A percentile compares a stretch with the other conserved stretches of the same genome.
phyloP scores from a whole-genome alignment of 345 rosid genomes.

The Adansonia digitata region DNA sequence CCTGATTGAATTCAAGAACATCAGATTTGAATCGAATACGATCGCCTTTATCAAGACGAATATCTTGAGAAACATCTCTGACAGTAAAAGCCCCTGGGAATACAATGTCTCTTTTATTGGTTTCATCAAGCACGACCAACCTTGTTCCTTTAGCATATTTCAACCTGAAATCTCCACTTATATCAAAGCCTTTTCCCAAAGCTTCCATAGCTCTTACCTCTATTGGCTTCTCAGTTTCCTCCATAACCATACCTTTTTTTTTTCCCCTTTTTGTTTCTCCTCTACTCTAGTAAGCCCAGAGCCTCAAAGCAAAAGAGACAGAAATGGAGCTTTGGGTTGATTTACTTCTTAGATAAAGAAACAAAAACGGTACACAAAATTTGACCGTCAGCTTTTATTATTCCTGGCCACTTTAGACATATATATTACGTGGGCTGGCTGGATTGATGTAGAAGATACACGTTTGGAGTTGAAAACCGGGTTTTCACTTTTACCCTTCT shows the following conservation, averaged over 20 bases:
- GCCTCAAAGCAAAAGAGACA: neutral
- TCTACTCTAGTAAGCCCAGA: neutral
- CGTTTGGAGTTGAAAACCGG: slow-evolving; percentile 3
- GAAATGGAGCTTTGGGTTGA: neutral
- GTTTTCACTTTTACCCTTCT: neutral
- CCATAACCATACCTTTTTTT: neutral
- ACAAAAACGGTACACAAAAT: neutral
- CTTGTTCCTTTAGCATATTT: slow-evolving; percentile 47
- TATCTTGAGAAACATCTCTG: slow-evolving; percentile 45
- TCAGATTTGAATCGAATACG: slow-evolving; percentile 64
- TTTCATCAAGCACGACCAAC: slow-evolving; percentile 40
- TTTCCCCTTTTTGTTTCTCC: no score
- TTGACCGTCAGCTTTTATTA: neutral
- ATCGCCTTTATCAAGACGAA: slow-evolving; percentile 61
- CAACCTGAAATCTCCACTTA: slow-evolving; percentile 53
- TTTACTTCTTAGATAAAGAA: neutral
- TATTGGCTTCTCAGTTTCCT: slow-evolving; percentile 25
- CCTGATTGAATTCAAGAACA: slow-evolving; percentile 68
- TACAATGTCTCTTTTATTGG: slow-evolving; percentile 35
- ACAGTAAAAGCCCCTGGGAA: slow-evolving; percentile 38
- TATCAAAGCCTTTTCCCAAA: slow-evolving; percentile 56
- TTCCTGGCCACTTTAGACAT: neutral
- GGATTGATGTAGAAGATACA: neutral
- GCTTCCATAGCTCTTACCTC: slow-evolving; percentile 41
- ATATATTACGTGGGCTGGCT: neutral